Evolutionary conservation across 2,329 filamentous ascomycete genomes (phyloP), one percentile per base, ranked within the genome.

Genomic region (Apiospora hydei): DNA sequence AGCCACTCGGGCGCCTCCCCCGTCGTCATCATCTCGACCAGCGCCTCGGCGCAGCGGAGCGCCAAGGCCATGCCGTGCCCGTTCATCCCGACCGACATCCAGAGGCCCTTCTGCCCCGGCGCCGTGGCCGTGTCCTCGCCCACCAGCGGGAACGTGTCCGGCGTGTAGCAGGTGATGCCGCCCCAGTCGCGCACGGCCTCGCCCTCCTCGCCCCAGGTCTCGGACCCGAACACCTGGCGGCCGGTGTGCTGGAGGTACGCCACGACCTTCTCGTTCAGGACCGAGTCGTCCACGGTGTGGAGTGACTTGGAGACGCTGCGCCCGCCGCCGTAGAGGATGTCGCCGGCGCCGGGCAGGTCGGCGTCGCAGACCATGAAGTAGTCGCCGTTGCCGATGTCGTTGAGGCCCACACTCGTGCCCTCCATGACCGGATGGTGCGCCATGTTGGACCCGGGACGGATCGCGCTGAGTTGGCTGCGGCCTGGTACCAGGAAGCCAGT

Each of bases 381-480:
- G 74, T 84, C 82, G 69, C 81, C 83, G 51, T 77, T 82, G 18
- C 75, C 74, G 7, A 76, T 71, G 71, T 81, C 76, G 47, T 76
- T 68, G 78, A 75, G 72, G 72, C 75, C 76, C 68, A 21, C 72
- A 72, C 73, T 77, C 53, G 24, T 41, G 4, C 73, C 38, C 53
- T 82, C 69, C 7, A 78, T 64, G 34, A 64, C 73, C 57, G 74
- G 73, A 44, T 74, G 67, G 3, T 70, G 70, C 41, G 74, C 77
- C 69, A 78, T 80, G 26, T 74, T 76, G 26, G 30, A 73, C 1
- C 80, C 81, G 0, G 82, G 80, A 34, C 79, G 74, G 67, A 83
- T 80, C 21, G 85, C 85, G 8, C 83, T 83, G 67, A 87, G 80
- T 74, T 88, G 86, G 0, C 85, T 86, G 3, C 86, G 78, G 18